Evolutionary conservation across 202 grass and related monocot species (phyloP).

Genomic region (Miscanthus sacchariflorus): DNA sequence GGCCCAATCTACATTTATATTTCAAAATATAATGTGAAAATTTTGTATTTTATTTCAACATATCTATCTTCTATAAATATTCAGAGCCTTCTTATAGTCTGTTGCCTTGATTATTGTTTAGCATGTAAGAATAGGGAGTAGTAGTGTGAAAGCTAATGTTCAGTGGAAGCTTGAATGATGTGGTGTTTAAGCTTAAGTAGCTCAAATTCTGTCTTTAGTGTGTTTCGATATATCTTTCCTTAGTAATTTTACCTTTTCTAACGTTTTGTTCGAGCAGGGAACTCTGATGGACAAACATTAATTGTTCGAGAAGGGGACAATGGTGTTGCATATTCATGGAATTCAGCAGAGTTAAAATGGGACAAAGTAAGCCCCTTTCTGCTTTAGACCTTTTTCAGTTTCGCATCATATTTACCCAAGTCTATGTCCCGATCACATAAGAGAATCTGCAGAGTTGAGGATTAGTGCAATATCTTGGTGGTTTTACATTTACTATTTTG

Average conservation of each 20-base stretch:
- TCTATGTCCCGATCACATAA: slow-evolving; percentile 12
- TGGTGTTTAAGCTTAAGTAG: slow-evolving; percentile 16
- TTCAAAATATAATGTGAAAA: slow-evolving; percentile 18
- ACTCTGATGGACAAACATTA: slow-evolving; percentile 78
- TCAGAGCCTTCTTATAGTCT: slow-evolving; percentile 1
- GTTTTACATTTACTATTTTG: slow-evolving; percentile 13
- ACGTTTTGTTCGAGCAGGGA: slow-evolving; percentile 63
- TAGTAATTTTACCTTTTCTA: slow-evolving; percentile 14
- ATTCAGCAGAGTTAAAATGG: slow-evolving; percentile 81
- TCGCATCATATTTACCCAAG: slow-evolving; percentile 20
- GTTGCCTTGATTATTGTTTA: background rate
- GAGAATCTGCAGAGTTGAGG: slow-evolving; percentile 1
- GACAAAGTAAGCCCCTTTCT: slow-evolving; percentile 72
- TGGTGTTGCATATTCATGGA: slow-evolving; percentile 97
- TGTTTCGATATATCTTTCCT: slow-evolving; percentile 14
- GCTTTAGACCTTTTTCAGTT: slow-evolving; percentile 8
- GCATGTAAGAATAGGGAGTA: background rate
- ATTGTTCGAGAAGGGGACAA: slow-evolving; percentile 96
- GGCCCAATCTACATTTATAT: background rate
- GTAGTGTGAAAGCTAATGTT: slow-evolving; percentile 2
- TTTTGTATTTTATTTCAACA: background rate
- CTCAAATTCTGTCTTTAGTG: background rate
- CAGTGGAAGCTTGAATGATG: background rate
- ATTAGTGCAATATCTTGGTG: slow-evolving; percentile 6
- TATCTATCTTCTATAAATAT: slow-evolving; percentile 21